Conservation (phyloP, 305 asterid genomes). For the Fraxinus sp. region DNA sequence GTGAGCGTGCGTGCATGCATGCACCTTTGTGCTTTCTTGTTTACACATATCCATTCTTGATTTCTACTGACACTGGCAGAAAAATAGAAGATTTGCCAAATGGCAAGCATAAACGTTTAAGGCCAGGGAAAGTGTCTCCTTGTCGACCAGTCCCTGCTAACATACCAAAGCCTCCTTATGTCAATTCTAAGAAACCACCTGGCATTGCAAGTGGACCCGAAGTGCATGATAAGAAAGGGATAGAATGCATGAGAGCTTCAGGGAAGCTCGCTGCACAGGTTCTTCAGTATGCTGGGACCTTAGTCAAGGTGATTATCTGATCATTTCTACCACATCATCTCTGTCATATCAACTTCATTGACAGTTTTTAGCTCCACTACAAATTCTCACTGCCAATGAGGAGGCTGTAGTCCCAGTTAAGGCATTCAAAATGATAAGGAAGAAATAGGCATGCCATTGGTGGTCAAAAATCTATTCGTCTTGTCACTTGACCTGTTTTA, state of each 20-base stretch:
- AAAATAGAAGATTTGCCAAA: constrained; percentile 45
- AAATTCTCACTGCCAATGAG: constrained; percentile 7
- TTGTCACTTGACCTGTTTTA: background rate
- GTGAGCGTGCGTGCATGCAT: background rate
- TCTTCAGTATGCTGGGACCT: constrained; percentile 91
- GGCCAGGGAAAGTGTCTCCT: constrained; percentile 87
- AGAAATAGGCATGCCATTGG: constrained; percentile 1
- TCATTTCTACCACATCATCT: constrained; percentile 11
- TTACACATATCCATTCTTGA: constrained; percentile 1
- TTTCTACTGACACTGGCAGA: constrained; percentile 39
- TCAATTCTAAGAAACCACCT: constrained; percentile 69
- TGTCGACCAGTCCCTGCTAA: constrained; percentile 73
- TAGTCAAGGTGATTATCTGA: constrained; percentile 69
- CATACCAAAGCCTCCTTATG: constrained; percentile 80
- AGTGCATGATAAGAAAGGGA: constrained; percentile 82
- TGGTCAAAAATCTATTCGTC: background rate
- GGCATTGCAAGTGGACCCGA: constrained; percentile 67
- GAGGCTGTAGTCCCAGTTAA: constrained; percentile 21
- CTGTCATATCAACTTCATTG: background rate
- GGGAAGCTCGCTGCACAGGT: constrained; percentile 96
- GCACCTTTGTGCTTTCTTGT: background rate
- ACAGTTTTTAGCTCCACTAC: background rate
- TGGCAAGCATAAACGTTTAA: constrained; percentile 55
- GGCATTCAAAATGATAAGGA: constrained; percentile 11
- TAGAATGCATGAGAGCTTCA: constrained; percentile 90